Percentiles rank a stretch among this genome's conserved stretches.
Evolutionary conservation across 116 monocot genomes (phyloP).

Genomic region (Iris pallida): DNA sequence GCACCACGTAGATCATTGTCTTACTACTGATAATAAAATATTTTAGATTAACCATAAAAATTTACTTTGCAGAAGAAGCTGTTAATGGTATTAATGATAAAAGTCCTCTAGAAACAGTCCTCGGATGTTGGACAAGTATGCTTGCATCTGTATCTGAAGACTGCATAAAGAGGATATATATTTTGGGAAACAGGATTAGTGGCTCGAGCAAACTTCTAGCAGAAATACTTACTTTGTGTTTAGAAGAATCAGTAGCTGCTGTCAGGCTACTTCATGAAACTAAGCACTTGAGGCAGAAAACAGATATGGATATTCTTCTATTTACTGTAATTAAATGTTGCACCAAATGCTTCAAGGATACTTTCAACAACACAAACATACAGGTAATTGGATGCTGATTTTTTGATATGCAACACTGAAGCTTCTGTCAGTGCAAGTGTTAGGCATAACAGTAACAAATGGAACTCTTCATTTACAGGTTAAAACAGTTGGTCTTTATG

Average conservation of each 20-base stretch:
- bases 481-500: constrained; percentile 45
- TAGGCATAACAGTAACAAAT: not conserved
- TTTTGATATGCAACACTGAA: not conserved
- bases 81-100: constrained; percentile 23
- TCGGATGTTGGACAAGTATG: constrained; percentile 41
- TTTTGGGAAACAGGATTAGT: constrained; percentile 29
- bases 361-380: constrained; percentile 32
- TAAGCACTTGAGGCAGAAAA: constrained; percentile 11
- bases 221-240: constrained; percentile 61
- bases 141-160: constrained; percentile 39
- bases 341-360: constrained; percentile 35
- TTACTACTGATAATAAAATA: not conserved
- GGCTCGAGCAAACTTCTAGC: constrained; percentile 44
- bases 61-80: constrained; percentile 42
- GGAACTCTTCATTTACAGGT: constrained; percentile 33
- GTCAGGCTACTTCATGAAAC: constrained; percentile 51
- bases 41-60: not conserved
- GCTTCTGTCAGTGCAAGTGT: not conserved
- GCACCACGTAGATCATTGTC: too few species aligned
- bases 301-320: constrained; percentile 16
- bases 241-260: constrained; percentile 60
- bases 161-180: constrained; percentile 44
- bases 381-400: constrained; percentile 39
- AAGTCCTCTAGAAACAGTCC: constrained; percentile 7
- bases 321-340: constrained; percentile 35